phyloP scores from a whole-genome alignment of 2,329 filamentous ascomycete species.

The Rosellinia necatrix region DNA sequence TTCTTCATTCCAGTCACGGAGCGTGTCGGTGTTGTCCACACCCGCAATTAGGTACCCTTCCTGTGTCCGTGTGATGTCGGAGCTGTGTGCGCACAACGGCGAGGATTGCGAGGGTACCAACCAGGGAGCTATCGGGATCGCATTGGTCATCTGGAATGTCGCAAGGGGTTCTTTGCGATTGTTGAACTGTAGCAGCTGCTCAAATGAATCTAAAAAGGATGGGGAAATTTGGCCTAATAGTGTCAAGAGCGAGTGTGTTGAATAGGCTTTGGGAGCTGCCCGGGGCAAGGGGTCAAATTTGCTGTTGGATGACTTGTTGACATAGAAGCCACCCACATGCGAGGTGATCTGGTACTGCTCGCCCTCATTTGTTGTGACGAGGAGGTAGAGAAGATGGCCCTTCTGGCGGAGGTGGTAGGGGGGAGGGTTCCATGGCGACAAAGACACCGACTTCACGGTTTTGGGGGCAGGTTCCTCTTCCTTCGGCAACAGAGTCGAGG shows the following conservation, averaged over 20 bases:
- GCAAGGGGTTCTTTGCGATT: conserved; percentile 84
- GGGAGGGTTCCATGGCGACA: conserved; percentile 96
- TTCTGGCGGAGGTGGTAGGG: conserved; percentile 89
- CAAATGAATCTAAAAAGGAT: conserved; percentile 78
- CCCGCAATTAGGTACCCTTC: conserved; percentile 90
- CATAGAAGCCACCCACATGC: conserved; percentile 92
- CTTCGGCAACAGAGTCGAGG: conserved; percentile 73
- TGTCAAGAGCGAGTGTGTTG: conserved; percentile 83
- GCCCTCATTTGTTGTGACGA: conserved; percentile 88
- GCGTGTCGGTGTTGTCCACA: conserved; percentile 89
- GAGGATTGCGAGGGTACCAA: conserved; percentile 73
- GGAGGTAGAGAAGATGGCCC: conserved; percentile 89
- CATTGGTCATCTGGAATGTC: conserved; percentile 94
- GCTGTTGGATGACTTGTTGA: conserved; percentile 93
- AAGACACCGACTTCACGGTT: conserved; percentile 84
- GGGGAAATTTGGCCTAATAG: conserved; percentile 80
- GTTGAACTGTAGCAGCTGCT: conserved; percentile 81
- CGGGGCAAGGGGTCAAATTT: conserved; percentile 93
- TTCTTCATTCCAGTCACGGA: conserved; percentile 98
- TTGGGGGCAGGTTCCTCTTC: conserved; percentile 74
- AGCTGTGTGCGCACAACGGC: conserved; percentile 69
- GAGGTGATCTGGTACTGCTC: conserved; percentile 94
- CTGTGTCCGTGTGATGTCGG: conserved; percentile 88
- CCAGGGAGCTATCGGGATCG: conserved; percentile 92
- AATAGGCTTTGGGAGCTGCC: conserved; percentile 74